Evolutionary conservation across 2,329 filamentous ascomycete species (phyloP), one percentile per base, ranked within the genome.

Genomic region (Penicillium hesseltinei): DNA sequence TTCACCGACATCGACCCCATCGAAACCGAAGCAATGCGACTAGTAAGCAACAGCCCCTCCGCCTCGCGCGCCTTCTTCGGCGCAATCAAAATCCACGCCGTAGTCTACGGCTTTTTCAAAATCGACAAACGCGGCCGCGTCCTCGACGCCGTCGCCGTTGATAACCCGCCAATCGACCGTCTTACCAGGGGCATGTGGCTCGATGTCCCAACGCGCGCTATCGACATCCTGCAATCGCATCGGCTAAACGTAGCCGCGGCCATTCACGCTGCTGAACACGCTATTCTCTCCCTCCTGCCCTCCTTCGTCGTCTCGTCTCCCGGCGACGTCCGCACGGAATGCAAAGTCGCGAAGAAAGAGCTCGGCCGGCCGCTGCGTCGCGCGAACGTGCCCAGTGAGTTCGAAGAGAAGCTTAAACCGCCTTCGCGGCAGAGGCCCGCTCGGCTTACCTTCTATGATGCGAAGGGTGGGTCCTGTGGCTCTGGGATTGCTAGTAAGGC

Each of bases 31-130:
- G 88, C 88, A 2, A 92, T 96, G 62, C 87, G 91, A 8, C 83
- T 81, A 19, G 90, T 97, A 38, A 79, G 81, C 0, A 72, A 54
- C 23, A 68, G 76, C 64, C 40, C 54, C 2, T 88, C 86, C 0
- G 75, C 80, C 4, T 89, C 83, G 0, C 83, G 86, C 59, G 93
- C 92, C 1, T 97, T 91, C 75, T 92, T 91, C 70, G 94, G 94
- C 36, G 80, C 85, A 0, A 93, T 99, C 71, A 88, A 89, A 66
- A 92, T 97, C 68, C 85, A 88, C 62, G 89, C 93, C 64, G 88
- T 90, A 31, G 92, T 99, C 2, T 97, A 95, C 72, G 94, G 94
- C 2, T 99, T 94, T 78, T 97, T 97, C 82, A 97, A 97, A 72
- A 80, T 97, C n/a, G 92, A 97, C 74, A 89, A 88, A 70, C 88